Conservation (phyloP, 129 eudicot species). For the Lactuca sativa region DNA sequence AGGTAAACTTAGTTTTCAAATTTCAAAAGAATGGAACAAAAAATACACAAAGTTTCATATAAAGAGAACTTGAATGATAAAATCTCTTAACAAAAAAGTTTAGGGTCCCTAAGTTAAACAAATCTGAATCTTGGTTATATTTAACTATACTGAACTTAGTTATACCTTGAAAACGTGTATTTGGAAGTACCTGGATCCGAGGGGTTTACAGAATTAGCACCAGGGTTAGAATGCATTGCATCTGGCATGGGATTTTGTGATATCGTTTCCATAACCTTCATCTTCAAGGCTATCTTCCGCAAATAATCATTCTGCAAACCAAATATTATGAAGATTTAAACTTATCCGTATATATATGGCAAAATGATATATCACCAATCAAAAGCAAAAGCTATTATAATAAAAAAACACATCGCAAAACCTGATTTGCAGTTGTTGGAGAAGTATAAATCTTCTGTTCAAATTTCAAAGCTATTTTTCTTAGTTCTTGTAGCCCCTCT, state of each 20-base stretch:
- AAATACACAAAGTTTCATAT: no score
- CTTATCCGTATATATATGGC: not conserved
- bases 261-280: conserved; percentile 53
- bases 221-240: conserved; percentile 42
- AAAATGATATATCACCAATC: not conserved
- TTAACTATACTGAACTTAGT: no score
- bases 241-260: conserved; percentile 42
- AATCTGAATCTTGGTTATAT: no score
- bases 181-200: conserved; percentile 44
- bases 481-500: conserved; percentile 43
- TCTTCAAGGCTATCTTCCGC: conserved; percentile 57
- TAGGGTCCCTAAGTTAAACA: no score
- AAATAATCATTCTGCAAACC: conserved; percentile 57
- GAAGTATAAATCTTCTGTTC: conserved; percentile 52
- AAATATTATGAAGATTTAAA: not conserved
- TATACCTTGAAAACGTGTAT: no score
- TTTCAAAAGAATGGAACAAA: no score
- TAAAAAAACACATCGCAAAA: conserved; percentile 1
- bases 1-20: no score
- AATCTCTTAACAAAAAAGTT: no score
- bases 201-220: conserved; percentile 30
- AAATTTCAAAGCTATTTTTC: conserved; percentile 49
- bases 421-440: conserved; percentile 47
- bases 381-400: not conserved
- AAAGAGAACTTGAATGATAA: no score